Base-by-base conservation (phyloP, 73 alveolate species). In the Paramecium bursaria region DNA sequence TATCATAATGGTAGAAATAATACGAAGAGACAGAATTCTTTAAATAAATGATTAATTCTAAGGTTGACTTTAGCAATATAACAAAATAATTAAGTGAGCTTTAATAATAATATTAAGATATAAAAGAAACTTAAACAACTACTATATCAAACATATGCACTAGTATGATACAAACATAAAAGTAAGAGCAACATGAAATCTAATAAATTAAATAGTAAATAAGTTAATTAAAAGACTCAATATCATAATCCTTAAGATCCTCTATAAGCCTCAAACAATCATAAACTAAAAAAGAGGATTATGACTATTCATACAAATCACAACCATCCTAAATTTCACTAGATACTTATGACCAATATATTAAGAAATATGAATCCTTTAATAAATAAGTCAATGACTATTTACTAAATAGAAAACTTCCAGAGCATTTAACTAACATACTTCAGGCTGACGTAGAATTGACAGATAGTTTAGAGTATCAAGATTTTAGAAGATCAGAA, bases 311-410 rank as follows among this genome's bases (percentile, higher is more conserved):
- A 57, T 57, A 57, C 33, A 57, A 67, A 67, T 31, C 33, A 42
- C 42, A 35, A 2, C 33, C 17, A 30, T 57, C 27, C 27, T n/a
- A 29, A 57, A 57, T 30, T 57, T 57, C 76, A 0, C 4, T 67
- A 67, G 82, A 67, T 67, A 67, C 26, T 9, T 67, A 67, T 10
- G 82, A 67, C 44, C 10, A 35, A 3, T 67, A 67, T 35, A 67
- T 67, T 3, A 67, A 67, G 57, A 67, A 67, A 67, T 67, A 67
- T 67, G 82, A 67, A 15, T 42, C 33, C 33, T 67, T 67, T 47
- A 67, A 67, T 21, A 67, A 67, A 67, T 67, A 67, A 42, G 82
- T 67, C 0, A 67, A 31, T 33, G 82, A 67, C 33, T 67, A 67
- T 21, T 14, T 67, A 14, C 33, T 33, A n/a, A 67, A 67, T 67